Conservation (phyloP, 139 green algal genomes). For the Limnomonas spitsbergensis region DNA sequence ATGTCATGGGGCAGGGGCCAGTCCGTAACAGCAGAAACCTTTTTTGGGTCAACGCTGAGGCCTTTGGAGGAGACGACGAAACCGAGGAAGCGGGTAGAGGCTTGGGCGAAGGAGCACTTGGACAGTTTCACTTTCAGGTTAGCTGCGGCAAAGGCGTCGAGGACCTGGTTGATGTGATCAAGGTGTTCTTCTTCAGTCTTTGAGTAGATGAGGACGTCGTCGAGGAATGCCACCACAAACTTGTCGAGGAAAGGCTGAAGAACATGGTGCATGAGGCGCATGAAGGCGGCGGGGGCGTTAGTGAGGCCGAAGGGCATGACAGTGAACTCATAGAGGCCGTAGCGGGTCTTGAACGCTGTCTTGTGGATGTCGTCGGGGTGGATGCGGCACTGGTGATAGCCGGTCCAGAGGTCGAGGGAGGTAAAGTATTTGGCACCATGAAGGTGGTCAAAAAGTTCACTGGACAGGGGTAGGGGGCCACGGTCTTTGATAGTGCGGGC, state of each 20-base stretch:
- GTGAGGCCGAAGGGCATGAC: conserved; percentile 51
- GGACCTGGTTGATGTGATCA: conserved; percentile 34
- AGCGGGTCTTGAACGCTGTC: conserved; percentile 46
- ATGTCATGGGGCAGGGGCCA: conserved; percentile 15
- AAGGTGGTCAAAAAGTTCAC: conserved; percentile 51
- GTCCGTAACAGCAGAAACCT: conserved; percentile 5
- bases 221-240: conserved; percentile 38
- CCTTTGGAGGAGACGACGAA: conserved; percentile 4
- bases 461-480: conserved; percentile 47
- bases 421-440: conserved; percentile 40
- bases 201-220: conserved; percentile 48
- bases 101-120: conserved; percentile 42
- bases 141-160: conserved; percentile 21
- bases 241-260: conserved; percentile 33
- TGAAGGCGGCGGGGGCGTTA: conserved; percentile 59
- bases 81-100: conserved; percentile 6
- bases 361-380: conserved; percentile 38
- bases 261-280: conserved; percentile 52
- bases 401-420: conserved; percentile 41
- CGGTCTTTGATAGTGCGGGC: conserved; percentile 48
- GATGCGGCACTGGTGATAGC: conserved; percentile 50
- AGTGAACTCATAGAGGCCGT: conserved; percentile 47
- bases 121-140: conserved; percentile 29
- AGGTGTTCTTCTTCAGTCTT: conserved; percentile 42
- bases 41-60: conserved; percentile 8